A percentile compares a stretch with the other conserved stretches of the same genome.
Evolutionary conservation across 108 stramenopile genomes (phyloP).

Genomic region (Seminavis robusta): DNA sequence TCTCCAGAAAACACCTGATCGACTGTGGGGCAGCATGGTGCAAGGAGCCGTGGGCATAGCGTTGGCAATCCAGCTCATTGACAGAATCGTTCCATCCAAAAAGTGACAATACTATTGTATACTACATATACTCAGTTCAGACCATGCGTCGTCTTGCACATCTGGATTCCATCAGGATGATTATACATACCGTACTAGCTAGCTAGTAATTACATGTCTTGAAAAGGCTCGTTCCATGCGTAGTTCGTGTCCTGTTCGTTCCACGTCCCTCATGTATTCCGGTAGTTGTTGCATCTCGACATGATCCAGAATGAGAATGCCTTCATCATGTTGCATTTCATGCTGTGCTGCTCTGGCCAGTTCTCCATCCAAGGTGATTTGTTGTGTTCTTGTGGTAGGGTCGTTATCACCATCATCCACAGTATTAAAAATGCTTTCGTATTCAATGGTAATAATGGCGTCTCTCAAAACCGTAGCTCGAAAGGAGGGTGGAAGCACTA

Average conservation of each 20-base stretch:
- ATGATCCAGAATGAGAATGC: constrained; percentile 81
- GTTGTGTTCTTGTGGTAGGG: too few relatives aligned
- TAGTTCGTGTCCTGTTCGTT: constrained; percentile 38
- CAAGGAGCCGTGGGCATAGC: too few relatives aligned
- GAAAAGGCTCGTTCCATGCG: constrained; percentile 35
- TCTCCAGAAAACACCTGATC: too few relatives aligned
- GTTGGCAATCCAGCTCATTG: too few relatives aligned
- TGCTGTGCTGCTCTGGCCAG: constrained; percentile 69
- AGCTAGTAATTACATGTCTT: too few relatives aligned
- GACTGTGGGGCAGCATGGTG: too few relatives aligned
- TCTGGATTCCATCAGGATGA: too few relatives aligned
- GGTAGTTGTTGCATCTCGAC: constrained; percentile 63
- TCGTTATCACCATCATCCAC: not conserved
- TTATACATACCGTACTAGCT: too few relatives aligned
- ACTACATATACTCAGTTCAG: too few relatives aligned
- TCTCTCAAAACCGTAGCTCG: constrained; percentile 71
- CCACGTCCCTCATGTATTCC: constrained; percentile 42
- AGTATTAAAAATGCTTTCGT: constrained; percentile 21
- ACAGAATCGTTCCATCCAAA: too few relatives aligned
- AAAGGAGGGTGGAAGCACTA: constrained; percentile 78
- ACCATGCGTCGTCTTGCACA: too few relatives aligned
- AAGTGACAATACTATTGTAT: too few relatives aligned
- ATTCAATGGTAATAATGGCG: constrained; percentile 58
- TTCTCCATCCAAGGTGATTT: constrained; percentile 30
- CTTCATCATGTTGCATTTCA: constrained; percentile 86